Conservation (phyloP, 495 filamentous ascomycete genomes). For the Aspergillus ostianus region DNA sequence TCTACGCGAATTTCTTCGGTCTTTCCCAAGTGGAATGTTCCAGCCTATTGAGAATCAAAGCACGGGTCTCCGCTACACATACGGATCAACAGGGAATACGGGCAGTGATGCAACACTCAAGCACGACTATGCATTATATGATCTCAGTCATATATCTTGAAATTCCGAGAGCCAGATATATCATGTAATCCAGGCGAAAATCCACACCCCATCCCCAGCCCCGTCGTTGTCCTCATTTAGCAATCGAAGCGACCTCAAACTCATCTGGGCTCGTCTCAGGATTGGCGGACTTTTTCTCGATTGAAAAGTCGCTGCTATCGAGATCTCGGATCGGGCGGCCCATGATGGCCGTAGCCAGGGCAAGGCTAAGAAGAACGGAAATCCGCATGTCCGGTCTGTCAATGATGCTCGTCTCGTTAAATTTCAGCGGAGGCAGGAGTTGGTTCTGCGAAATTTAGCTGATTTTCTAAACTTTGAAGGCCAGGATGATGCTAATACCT, state of each 20-base stretch:
- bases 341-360: neutral
- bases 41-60: neutral
- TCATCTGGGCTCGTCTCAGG: neutral
- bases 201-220: neutral
- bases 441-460: neutral
- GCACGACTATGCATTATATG: neutral
- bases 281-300: neutral
- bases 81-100: neutral
- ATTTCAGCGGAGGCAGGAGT: neutral
- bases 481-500: neutral
- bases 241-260: neutral
- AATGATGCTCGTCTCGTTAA: neutral
- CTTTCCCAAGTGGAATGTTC: constrained; percentile 8
- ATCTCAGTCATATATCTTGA: neutral
- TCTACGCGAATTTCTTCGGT: constrained; percentile 5
- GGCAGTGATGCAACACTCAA: constrained; percentile 2
- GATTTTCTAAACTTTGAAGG: neutral
- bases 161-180: neutral
- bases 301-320: neutral
- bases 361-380: neutral
- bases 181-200: neutral
- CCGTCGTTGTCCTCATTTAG: neutral
- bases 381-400: neutral
- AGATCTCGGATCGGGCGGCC: neutral
- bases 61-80: neutral